Base-by-base conservation (phyloP, 2,329 filamentous ascomycete species). In the Pestalotiopsis sp. region DNA sequence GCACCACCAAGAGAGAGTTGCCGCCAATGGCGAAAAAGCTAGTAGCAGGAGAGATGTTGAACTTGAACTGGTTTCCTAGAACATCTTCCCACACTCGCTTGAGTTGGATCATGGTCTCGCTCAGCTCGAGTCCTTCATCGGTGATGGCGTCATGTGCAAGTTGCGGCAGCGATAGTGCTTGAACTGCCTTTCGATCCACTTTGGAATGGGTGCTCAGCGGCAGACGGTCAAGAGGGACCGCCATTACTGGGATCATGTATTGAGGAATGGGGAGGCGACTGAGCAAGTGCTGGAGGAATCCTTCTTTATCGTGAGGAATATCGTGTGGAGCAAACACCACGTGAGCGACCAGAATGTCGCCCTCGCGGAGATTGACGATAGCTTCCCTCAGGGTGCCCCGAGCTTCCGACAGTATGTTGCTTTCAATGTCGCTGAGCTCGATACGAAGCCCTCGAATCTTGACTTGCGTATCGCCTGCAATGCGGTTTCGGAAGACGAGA, bases 1-100 rank as follows among this genome's bases (percentile, higher is more conserved):
- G 68, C 11, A 84, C 72, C 1, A 84, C 70, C 1, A 82, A 74
- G 12, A 84, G 68, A 0, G 82, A 84, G 70, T 78, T 83, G 5
- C 82, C 83, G 3, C 82, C 82, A 4, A 79, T 72, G 0, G 64
- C 68, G 75, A 84, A 84, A 73, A 85, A 84, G 72, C 81, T 77
- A 4, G 81, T 74, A 13, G 71, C 61, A 0, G 68, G 36, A 0
- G 68, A 41, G 9, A 75, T 72, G 1, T 68, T 69, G 49, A 75
- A 39, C 17, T 13, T 20, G 9, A 11, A 7, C 0, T 72, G 63
- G 4, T 71, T 59, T 64, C 75, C 74, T 2, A 80, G 66, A 3
- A 75, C 68, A 0, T 70, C 67, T 3, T 75, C 52, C 71, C 73
- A 74, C 0, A 72, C 49, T 38, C 36, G n/a, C 9, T 56, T 60